Evolutionary conservation across 2,329 filamentous ascomycete species (phyloP), one percentile per base, ranked within the genome.

Genomic region (Fusarium clavum): DNA sequence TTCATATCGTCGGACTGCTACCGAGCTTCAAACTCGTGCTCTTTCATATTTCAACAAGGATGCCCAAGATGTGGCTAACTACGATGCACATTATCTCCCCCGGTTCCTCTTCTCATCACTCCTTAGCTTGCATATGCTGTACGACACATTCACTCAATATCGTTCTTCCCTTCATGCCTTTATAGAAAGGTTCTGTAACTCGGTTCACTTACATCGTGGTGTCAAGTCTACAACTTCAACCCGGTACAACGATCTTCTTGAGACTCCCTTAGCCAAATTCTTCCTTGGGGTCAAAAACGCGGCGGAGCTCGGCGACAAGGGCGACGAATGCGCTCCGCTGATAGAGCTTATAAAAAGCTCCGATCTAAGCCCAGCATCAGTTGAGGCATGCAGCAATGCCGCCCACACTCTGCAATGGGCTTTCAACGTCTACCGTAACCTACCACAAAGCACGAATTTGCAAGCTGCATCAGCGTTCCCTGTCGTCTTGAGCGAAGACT

Each of bases 121-220:
- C 8, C 71, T 85, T 2, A 82, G 83, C 43, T 77, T 86, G 9
- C 84, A 87, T 55, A 79, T 82, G 41, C 79, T 88, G 6, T 84
- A 81, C 69, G 84, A 88, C 57, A 81, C 81, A 4, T 77, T 86
- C 3, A 69, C 73, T 3, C 73, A 81, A 55, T 78, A 83, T 43
- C 77, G 77, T 18, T 71, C 61, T 11, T 67, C 79, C 44, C 83
- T 86, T 40, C 76, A 80, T 34, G 63, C 69, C 40, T 82, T 83
- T 41, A 75, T 85, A 13, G 78, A 80, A 40, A 75, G 79, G 13
- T 83, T 83, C 57, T 72, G 81, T 20, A 77, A 80, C n/a, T 83
- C 81, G 52, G 71, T 83, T 18, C 75, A 76, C 46, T 76, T 86
- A 16, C 82, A 84, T 66, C 79, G 80, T 8, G 83, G 84, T 25